phyloP scores from a whole-genome alignment of 345 rosid genomes.

The Acer campestre region DNA sequence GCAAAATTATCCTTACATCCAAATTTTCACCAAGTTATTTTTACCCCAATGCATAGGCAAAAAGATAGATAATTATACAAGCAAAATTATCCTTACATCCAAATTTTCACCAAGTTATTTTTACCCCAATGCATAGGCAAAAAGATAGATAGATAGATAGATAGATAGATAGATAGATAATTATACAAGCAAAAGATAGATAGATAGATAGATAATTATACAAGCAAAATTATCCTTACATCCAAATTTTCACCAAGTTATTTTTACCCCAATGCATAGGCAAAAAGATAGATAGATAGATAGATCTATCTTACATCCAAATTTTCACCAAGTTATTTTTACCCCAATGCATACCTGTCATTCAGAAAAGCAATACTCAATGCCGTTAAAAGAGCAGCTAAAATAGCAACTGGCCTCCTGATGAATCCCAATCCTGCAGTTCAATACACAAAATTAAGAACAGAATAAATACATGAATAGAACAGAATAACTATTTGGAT shows the following conservation, averaged over 20 bases:
- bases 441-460: background rate
- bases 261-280: background rate
- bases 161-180: too few relatives aligned
- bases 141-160: background rate
- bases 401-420: constrained; percentile 79
- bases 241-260: background rate
- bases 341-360: constrained; percentile 58
- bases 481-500: background rate
- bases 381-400: constrained; percentile 73
- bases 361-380: constrained; percentile 78
- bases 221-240: background rate
- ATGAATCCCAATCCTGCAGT: constrained; percentile 78
- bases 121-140: background rate
- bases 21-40: background rate
- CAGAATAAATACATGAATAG: background rate
- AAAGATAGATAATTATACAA: background rate
- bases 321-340: background rate
- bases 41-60: background rate
- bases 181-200: background rate
- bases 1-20: background rate
- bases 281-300: background rate
- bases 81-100: background rate
- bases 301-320: background rate
- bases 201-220: background rate
- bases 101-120: background rate